Percentiles rank a stretch among this genome's conserved stretches.
Evolutionary conservation across 192 early-diverging fungal genomes (phyloP).

Genomic region (Coemansia sp.): DNA sequence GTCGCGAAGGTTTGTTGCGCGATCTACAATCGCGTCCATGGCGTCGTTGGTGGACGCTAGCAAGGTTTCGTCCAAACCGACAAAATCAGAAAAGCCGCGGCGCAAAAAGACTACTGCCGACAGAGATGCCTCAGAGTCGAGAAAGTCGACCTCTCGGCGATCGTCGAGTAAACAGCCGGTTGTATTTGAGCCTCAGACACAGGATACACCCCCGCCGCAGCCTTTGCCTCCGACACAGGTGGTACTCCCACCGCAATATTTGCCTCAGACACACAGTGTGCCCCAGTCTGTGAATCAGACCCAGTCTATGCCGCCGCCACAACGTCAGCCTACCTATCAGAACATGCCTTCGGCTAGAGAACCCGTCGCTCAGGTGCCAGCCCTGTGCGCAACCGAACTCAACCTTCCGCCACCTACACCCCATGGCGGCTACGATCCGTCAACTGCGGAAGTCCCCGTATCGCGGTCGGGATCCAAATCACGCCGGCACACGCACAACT

Average conservation of each 20-base stretch:
- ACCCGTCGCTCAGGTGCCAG: background rate
- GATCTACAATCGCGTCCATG: background rate
- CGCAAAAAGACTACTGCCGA: slow-evolving; percentile 15
- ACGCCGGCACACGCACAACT: slow-evolving; percentile 51
- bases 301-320: background rate
- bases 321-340: background rate
- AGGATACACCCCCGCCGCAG: background rate
- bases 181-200: slow-evolving; percentile 4
- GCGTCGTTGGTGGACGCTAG: slow-evolving; percentile 8
- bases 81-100: slow-evolving; percentile 11
- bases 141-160: background rate
- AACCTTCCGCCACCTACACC: slow-evolving; percentile 29
- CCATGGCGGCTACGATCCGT: background rate
- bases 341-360: background rate
- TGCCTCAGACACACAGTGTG: background rate
- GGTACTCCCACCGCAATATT: background rate
- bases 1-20: slow-evolving; percentile 3
- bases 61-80: slow-evolving; percentile 4
- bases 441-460: background rate
- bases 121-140: background rate
- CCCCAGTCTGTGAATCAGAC: background rate
- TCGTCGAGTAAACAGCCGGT: slow-evolving; percentile 1
- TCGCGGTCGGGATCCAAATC: slow-evolving; percentile 17
- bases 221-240: background rate
- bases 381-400: slow-evolving; percentile 12